Percentiles rank a stretch among this genome's conserved stretches.
phyloP scores from a whole-genome alignment of 1,139 yeast genomes.

The Geotrichum australiense region DNA sequence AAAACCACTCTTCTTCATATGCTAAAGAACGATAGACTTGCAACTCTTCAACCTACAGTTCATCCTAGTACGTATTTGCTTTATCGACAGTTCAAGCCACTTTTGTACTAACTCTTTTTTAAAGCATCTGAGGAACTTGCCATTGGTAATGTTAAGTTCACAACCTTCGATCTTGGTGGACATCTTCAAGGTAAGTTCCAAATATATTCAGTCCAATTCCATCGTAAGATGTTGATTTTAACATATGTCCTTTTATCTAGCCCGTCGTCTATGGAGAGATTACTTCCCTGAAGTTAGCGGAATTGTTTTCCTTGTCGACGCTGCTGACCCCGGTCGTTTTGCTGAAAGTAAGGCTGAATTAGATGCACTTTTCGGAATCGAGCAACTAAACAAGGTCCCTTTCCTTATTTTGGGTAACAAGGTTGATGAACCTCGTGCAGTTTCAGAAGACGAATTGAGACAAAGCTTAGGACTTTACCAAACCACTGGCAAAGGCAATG shows the following conservation, averaged over 20 bases:
- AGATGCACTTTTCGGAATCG: constrained; percentile 86
- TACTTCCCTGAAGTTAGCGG: constrained; percentile 99
- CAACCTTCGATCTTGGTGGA: constrained; percentile 98
- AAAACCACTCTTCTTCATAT: constrained; percentile 94
- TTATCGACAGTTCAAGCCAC: neutral
- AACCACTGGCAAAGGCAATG: constrained; percentile 82
- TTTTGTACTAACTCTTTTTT: constrained; percentile 4
- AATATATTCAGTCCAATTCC: too few relatives aligned
- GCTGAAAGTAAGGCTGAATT: constrained; percentile 92
- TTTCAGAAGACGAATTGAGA: constrained; percentile 90
- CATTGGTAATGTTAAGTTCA: constrained; percentile 91
- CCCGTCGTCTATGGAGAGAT: constrained; percentile 98
- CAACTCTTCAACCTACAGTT: constrained; percentile 94
- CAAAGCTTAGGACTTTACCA: constrained; percentile 80
- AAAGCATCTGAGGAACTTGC: constrained; percentile 91
- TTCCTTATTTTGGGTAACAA: constrained; percentile 93
- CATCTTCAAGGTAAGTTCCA: constrained; percentile 58
- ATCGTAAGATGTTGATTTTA: too few relatives aligned
- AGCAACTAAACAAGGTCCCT: constrained; percentile 84
- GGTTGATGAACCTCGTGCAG: constrained; percentile 91
- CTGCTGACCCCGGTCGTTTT: constrained; percentile 93
- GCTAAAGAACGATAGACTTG: constrained; percentile 96
- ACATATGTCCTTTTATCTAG: too few relatives aligned
- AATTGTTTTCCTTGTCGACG: constrained; percentile 91
- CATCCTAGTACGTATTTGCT: constrained; percentile 54